Evolutionary conservation across 2,329 filamentous ascomycete genomes (phyloP).

Genomic region (Colletotrichum kahawae): DNA sequence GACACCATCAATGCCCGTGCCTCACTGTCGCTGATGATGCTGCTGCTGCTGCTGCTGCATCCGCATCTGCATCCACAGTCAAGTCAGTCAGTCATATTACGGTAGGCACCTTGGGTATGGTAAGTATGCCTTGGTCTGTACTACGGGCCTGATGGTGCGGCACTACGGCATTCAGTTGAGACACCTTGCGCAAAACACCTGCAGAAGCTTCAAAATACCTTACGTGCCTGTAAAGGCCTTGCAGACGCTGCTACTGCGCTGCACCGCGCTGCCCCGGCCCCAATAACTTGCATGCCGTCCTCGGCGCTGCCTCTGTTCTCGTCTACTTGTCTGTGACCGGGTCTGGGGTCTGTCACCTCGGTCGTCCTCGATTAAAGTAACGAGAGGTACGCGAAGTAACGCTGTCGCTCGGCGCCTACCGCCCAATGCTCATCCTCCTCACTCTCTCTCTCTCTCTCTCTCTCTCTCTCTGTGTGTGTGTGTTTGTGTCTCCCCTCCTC

Average conservation of each 20-base stretch:
- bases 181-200: not conserved
- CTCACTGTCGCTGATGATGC: not conserved
- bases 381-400: constrained; percentile 15
- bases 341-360: constrained; percentile 12
- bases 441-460: not conserved
- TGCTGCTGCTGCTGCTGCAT: not conserved
- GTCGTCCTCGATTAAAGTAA: constrained; percentile 18
- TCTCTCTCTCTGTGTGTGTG: not conserved
- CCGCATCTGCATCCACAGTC: not conserved
- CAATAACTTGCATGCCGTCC: constrained; percentile 3
- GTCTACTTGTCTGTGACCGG: not conserved
- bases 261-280: not conserved
- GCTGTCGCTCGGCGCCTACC: constrained; percentile 19
- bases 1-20: constrained; percentile 24
- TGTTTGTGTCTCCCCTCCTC: no score
- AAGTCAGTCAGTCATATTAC: not conserved
- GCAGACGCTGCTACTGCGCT: not conserved
- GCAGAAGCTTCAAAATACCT: not conserved
- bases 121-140: not conserved
- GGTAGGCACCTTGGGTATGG: not conserved
- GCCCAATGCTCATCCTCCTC: not conserved
- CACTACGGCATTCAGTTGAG: not conserved
- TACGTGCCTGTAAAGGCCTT: not conserved
- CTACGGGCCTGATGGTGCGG: not conserved
- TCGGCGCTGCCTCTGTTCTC: not conserved